Conservation (phyloP, 305 asterid species). For the Rubia occidens region DNA sequence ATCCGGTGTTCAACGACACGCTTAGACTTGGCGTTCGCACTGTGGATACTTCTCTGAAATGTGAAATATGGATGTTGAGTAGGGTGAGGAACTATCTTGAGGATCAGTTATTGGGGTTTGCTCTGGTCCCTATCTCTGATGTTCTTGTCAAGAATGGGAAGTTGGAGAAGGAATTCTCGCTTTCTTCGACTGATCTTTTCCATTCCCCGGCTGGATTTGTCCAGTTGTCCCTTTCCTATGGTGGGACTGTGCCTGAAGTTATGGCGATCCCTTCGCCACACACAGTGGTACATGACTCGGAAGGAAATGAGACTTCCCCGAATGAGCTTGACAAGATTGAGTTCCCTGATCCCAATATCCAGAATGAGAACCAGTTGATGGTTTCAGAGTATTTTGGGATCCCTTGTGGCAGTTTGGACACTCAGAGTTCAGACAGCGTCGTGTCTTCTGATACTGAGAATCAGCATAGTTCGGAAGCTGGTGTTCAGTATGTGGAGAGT, state of each 20-base stretch:
- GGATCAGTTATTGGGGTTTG: conserved; percentile 92
- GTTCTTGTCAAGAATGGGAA: conserved; percentile 49
- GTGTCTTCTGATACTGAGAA: conserved; percentile 52
- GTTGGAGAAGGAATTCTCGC: conserved; percentile 73
- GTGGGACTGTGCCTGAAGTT: conserved; percentile 65
- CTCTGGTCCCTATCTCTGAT: conserved; percentile 80
- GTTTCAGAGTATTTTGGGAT: conserved; percentile 69
- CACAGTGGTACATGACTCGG: conserved; percentile 25
- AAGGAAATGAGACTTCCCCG: conserved; percentile 29
- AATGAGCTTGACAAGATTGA: conserved; percentile 65
- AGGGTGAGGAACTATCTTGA: conserved; percentile 86
- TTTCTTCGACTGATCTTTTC: conserved; percentile 87
- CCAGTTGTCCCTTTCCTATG: conserved; percentile 55
- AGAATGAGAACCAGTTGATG: conserved; percentile 76
- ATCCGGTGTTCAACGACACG: conserved; percentile 70
- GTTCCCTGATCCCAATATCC: conserved; percentile 87
- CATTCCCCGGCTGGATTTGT: conserved; percentile 97
- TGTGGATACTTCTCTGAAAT: conserved; percentile 64
- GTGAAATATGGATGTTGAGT: conserved; percentile 98
- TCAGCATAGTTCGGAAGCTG: conserved; percentile 36
- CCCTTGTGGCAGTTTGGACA: conserved; percentile 39
- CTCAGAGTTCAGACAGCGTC: conserved; percentile 48
- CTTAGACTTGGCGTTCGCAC: conserved; percentile 46
- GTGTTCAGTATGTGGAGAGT: conserved; percentile 29
- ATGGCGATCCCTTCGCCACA: conserved; percentile 43